Evolutionary conservation across 495 filamentous ascomycete genomes (phyloP).

Genomic region (Aspergillus steynii): DNA sequence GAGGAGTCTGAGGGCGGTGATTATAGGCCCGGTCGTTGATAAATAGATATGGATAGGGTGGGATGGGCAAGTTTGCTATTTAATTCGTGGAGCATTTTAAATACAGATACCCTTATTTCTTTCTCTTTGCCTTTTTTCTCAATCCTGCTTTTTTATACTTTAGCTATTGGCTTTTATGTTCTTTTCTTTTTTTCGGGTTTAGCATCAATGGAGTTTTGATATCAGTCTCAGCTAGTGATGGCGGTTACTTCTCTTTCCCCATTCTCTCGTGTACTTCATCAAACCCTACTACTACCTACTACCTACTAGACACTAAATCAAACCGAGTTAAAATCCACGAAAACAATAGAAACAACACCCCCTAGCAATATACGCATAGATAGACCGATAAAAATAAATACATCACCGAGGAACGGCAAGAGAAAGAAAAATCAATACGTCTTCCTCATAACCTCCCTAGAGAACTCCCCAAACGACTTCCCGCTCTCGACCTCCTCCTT

Average conservation of each 20-base stretch:
- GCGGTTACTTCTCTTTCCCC: no score
- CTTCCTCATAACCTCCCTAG: conserved; percentile 76
- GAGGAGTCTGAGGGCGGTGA: conserved; percentile 27
- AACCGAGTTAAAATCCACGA: no score
- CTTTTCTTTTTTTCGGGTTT: background rate
- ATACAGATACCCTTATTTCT: background rate
- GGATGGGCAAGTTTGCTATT: background rate
- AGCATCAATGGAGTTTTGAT: no score
- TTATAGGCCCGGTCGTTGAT: conserved; percentile 18
- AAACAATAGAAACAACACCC: no score
- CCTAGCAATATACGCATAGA: no score
- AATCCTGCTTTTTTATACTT: background rate
- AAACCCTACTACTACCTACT: no score
- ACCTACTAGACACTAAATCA: no score
- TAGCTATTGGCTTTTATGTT: background rate
- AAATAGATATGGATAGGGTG: conserved; percentile 18
- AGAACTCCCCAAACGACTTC: conserved; percentile 83
- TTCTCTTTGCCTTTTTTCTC: background rate
- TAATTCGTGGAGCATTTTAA: background rate
- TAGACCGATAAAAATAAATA: background rate
- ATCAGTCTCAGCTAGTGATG: no score
- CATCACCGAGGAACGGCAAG: background rate
- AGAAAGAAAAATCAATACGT: conserved; percentile 53
- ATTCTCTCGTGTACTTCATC: no score
- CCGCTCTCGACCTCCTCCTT: conserved; percentile 77